Evolutionary conservation across 2,329 filamentous ascomycete species (phyloP).

Genomic region (Fusarium stilboides): DNA sequence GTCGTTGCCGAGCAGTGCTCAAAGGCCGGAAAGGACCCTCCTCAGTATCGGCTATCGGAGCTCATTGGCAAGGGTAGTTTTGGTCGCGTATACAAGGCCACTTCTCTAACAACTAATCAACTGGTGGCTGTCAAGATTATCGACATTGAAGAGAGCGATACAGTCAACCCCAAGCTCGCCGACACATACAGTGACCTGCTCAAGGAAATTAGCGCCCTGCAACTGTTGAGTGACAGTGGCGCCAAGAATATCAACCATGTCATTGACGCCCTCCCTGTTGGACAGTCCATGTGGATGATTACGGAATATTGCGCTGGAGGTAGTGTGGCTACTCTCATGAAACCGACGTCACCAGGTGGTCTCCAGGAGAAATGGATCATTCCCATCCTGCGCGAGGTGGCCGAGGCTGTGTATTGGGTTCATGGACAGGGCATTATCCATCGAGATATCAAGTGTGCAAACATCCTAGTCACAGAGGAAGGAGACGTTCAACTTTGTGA

Average conservation of each 20-base stretch:
- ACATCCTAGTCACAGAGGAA: slow-evolving; percentile 83
- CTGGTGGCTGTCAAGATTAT: slow-evolving; percentile 87
- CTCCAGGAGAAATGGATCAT: slow-evolving; percentile 81
- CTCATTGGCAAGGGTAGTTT: slow-evolving; percentile 83
- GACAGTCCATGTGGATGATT: slow-evolving; percentile 88
- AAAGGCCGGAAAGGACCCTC: slow-evolving; percentile 71
- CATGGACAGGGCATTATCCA: slow-evolving; percentile 79
- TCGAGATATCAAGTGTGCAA: slow-evolving; percentile 82
- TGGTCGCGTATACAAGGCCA: slow-evolving; percentile 80
- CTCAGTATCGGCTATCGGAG: slow-evolving; percentile 78
- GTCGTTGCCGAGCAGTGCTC: slow-evolving; percentile 74
- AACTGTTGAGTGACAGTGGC: slow-evolving; percentile 79
- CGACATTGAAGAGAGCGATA: slow-evolving; percentile 84
- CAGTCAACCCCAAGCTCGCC: slow-evolving; percentile 73
- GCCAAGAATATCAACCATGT: slow-evolving; percentile 87
- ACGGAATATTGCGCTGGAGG: slow-evolving; percentile 90
- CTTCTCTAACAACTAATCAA: slow-evolving; percentile 60
- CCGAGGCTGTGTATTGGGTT: slow-evolving; percentile 77
- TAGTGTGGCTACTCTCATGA: slow-evolving; percentile 82
- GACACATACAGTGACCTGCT: slow-evolving; percentile 79
- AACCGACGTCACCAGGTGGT: slow-evolving; percentile 75
- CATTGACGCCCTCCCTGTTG: slow-evolving; percentile 83
- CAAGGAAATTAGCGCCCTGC: slow-evolving; percentile 78
- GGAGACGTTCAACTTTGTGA: slow-evolving; percentile 86
- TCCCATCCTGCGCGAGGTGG: slow-evolving; percentile 76